A percentile compares a stretch with the other conserved stretches of the same genome.
Evolutionary conservation across 768 basidiomycete species (phyloP).

Genomic region (Lentinula raphanica): DNA sequence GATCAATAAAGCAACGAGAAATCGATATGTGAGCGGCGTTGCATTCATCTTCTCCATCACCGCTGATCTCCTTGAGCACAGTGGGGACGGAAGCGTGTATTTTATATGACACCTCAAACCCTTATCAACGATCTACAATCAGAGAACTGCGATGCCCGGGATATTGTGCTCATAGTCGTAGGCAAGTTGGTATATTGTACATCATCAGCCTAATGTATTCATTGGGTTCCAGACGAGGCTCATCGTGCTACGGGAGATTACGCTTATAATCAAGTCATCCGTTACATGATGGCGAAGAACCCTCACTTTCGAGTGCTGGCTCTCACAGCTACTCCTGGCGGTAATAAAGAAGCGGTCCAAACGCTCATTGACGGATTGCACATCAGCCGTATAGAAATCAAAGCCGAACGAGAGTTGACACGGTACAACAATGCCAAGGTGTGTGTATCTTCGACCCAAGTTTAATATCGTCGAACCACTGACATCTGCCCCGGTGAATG

Average conservation of each 20-base stretch:
- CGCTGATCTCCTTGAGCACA: constrained; percentile 22
- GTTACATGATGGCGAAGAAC: constrained; percentile 90
- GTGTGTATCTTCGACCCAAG: constrained; percentile 5
- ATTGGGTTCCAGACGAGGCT: constrained; percentile 68
- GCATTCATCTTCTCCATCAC: constrained; percentile 1
- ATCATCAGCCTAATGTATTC: not conserved
- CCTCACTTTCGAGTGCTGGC: constrained; percentile 91
- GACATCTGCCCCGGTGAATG: not conserved
- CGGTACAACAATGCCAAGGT: constrained; percentile 89
- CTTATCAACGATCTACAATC: constrained; percentile 78
- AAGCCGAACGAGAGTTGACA: constrained; percentile 88
- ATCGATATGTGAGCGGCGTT: constrained; percentile 48
- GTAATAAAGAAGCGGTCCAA: constrained; percentile 83
- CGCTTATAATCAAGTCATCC: constrained; percentile 84
- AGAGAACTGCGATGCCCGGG: constrained; percentile 68
- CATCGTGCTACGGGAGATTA: constrained; percentile 93
- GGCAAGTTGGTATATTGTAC: constrained; percentile 42
- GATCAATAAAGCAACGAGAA: constrained; percentile 47
- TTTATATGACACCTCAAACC: constrained; percentile 97
- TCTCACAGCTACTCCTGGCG: constrained; percentile 91
- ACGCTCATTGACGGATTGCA: constrained; percentile 87
- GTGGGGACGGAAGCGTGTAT: constrained; percentile 82
- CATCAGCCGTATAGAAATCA: constrained; percentile 91
- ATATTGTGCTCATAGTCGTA: constrained; percentile 84
- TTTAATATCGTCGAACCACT: not conserved